Percentiles rank a stretch among this genome's conserved stretches.
phyloP scores from a whole-genome alignment of 2,329 filamentous ascomycete genomes.

The Xylaria sp. region DNA sequence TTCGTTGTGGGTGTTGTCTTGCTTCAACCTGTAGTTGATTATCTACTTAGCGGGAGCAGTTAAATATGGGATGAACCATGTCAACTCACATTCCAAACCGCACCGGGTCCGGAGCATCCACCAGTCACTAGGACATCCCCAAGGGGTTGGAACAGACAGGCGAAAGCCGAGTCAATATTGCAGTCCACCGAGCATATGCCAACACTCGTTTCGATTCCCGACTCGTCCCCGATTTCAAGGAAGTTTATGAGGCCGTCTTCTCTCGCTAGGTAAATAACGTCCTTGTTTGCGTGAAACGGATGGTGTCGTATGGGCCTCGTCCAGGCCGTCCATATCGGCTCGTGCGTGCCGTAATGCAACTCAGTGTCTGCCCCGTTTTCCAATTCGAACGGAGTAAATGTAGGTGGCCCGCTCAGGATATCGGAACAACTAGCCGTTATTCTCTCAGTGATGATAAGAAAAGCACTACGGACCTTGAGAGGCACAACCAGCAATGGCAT shows the following conservation, averaged over 20 bases:
- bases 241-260: constrained; percentile 84
- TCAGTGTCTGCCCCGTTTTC: constrained; percentile 44
- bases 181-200: constrained; percentile 69
- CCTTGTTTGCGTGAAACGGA: constrained; percentile 64
- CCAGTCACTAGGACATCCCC: constrained; percentile 80
- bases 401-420: constrained; percentile 54
- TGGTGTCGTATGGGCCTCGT: constrained; percentile 72
- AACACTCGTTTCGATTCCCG: constrained; percentile 56
- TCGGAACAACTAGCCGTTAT: constrained; percentile 60
- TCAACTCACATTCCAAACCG: constrained; percentile 68
- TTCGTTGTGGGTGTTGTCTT: constrained; percentile 53
- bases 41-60: constrained; percentile 7
- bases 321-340: constrained; percentile 82
- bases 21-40: constrained; percentile 50
- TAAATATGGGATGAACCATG: not conserved
- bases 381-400: constrained; percentile 50
- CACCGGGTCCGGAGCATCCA: constrained; percentile 77
- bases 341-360: constrained; percentile 49
- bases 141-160: constrained; percentile 67
- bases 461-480: constrained; percentile 69
- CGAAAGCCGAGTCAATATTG: constrained; percentile 81
- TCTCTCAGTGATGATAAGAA: constrained; percentile 66
- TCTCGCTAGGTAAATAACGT: constrained; percentile 82
- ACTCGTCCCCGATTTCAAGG: constrained; percentile 65
- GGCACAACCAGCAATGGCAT: constrained; percentile 74